A percentile compares a stretch with the other conserved stretches of the same genome.
These are phyloP conservation scores for Gyromitra esculenta DNA, from an alignment of 2,329 filamentous ascomycete species.

Conservation along the genomic window DNA sequence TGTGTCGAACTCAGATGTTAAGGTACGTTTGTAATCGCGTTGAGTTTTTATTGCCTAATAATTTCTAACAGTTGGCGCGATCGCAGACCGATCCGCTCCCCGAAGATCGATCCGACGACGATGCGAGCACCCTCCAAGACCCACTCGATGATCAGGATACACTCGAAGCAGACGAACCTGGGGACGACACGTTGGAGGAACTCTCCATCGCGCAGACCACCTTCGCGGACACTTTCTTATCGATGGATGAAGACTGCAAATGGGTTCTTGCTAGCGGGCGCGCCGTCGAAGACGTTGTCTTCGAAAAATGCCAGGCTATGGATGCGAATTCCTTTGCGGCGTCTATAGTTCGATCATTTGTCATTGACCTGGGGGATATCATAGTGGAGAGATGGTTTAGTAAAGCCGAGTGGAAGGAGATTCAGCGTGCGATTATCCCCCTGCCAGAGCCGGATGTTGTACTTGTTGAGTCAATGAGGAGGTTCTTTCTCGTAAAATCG, in stretches of 20 bases:
- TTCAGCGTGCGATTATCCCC: constrained; percentile 20
- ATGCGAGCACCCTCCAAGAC: constrained; percentile 1
- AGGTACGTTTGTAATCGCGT: background rate
- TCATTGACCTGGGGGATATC: constrained; percentile 41
- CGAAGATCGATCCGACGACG: background rate
- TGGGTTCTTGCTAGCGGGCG: constrained; percentile 46
- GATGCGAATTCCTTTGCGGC: constrained; percentile 35
- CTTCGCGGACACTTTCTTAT: constrained; percentile 30
- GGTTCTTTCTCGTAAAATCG: constrained; percentile 44
- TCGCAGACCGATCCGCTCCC: constrained; percentile 1
- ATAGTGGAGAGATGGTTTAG: constrained; percentile 29
- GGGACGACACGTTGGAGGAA: constrained; percentile 10
- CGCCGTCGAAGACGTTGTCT: constrained; percentile 40
- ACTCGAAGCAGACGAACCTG: constrained; percentile 8
- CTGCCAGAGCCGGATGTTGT: constrained; percentile 36
- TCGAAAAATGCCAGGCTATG: constrained; percentile 22
- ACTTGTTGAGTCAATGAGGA: constrained; percentile 38
- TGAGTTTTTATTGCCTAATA: background rate
- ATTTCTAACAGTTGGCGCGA: background rate
- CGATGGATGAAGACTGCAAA: constrained; percentile 31
- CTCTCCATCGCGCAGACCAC: constrained; percentile 11
- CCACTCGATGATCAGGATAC: constrained; percentile 7
- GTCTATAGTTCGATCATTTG: constrained; percentile 42
- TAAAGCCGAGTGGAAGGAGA: constrained; percentile 35
- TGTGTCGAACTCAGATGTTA: background rate